Percentiles rank a stretch among this genome's conserved stretches.
Evolutionary conservation across 768 basidiomycete species (phyloP).

Genomic region (Suillus paluster): DNA sequence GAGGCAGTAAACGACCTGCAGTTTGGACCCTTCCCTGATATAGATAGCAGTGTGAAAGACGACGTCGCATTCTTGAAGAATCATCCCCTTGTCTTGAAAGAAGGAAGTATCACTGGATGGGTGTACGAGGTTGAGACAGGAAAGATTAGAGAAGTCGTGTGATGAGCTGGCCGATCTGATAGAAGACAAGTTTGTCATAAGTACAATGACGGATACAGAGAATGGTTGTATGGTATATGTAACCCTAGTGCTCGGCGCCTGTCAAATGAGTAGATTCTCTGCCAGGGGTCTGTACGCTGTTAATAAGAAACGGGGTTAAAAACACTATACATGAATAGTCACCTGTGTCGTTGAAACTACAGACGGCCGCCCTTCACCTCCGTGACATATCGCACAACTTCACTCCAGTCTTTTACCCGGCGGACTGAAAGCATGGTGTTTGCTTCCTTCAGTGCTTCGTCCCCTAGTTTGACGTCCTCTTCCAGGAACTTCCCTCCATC

Average conservation of each 20-base stretch:
- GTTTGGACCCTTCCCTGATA: constrained; percentile 41
- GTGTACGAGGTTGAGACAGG: constrained; percentile 67
- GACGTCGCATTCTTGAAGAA: constrained; percentile 64
- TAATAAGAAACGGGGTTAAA: not conserved
- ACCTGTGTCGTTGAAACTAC: not conserved
- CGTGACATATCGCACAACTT: constrained; percentile 40
- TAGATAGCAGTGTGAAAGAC: constrained; percentile 57
- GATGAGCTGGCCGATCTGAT: not conserved
- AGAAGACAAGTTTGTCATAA: not conserved
- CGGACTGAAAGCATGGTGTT: constrained; percentile 46
- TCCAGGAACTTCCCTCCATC: constrained; percentile 62
- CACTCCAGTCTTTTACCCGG: constrained; percentile 64
- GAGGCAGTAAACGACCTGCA: constrained; percentile 56
- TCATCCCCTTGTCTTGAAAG: constrained; percentile 58
- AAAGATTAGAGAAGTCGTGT: constrained; percentile 44
- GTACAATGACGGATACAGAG: not conserved
- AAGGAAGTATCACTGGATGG: constrained; percentile 65
- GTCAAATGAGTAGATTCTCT: not conserved
- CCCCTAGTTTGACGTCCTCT: constrained; percentile 39
- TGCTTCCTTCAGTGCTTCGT: constrained; percentile 50
- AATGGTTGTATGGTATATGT: not conserved
- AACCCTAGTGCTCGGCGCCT: not conserved
- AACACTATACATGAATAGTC: not conserved
- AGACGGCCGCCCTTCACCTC: not conserved
- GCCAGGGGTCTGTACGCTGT: too few relatives aligned